Percentiles rank a stretch among this genome's conserved stretches.
Conservation (phyloP, 306 rosid species). For the Acacia confusa region DNA sequence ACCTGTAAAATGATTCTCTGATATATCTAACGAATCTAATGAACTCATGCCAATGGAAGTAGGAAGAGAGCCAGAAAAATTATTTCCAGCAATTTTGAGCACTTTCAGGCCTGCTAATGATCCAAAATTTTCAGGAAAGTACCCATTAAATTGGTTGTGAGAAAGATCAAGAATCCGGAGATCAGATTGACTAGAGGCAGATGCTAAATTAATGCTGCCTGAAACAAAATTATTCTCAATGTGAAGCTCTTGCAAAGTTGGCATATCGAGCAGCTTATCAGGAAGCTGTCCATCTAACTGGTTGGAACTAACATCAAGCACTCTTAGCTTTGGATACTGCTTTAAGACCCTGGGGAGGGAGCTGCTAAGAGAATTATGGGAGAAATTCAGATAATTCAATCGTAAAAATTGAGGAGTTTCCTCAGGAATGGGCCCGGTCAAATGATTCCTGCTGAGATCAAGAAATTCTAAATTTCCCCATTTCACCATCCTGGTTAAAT, state of each 20-base stretch:
- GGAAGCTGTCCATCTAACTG: constrained; percentile 65
- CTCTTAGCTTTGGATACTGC: constrained; percentile 80
- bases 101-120: constrained; percentile 59
- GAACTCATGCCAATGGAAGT: constrained; percentile 67
- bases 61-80: constrained; percentile 90
- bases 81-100: constrained; percentile 84
- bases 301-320: constrained; percentile 88
- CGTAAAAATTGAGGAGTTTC: constrained; percentile 83
- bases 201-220: constrained; percentile 63
- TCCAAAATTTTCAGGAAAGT: constrained; percentile 78
- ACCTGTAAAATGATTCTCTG: constrained; percentile 84
- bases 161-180: constrained; percentile 86
- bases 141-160: constrained; percentile 71
- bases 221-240: constrained; percentile 68
- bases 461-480: constrained; percentile 94
- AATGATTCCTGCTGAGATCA: constrained; percentile 82
- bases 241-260: constrained; percentile 81
- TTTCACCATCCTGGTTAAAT: constrained; percentile 69
- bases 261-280: constrained; percentile 58
- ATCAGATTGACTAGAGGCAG: constrained; percentile 55
- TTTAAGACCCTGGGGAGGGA: constrained; percentile 64
- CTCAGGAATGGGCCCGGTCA: constrained; percentile 79
- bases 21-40: constrained; percentile 63
- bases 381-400: constrained; percentile 72
- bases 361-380: constrained; percentile 67